Percentiles rank a stretch among this genome's conserved stretches.
These are phyloP conservation scores for Ramalina intermedia DNA, from an alignment of 495 filamentous ascomycete species.

Conservation along the genomic window DNA sequence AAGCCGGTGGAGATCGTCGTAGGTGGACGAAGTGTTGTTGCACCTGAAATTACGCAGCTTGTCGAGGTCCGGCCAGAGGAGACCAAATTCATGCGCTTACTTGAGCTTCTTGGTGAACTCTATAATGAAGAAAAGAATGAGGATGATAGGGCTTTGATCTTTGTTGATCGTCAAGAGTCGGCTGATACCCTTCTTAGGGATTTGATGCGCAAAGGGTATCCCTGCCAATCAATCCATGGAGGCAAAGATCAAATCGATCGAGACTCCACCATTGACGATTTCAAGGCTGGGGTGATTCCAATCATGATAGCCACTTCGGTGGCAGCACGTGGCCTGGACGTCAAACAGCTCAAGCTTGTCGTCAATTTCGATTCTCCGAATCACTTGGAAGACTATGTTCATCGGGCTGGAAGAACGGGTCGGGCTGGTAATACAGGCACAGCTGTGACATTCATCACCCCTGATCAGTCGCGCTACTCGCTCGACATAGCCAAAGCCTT, in stretches of 20 bases:
- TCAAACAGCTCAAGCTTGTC: constrained; percentile 91
- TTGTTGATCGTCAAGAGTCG: constrained; percentile 89
- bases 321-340: constrained; percentile 87
- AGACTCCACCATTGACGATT: constrained; percentile 86
- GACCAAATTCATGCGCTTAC: constrained; percentile 68
- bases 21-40: constrained; percentile 80
- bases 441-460: constrained; percentile 85
- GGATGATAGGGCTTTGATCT: constrained; percentile 77
- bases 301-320: constrained; percentile 92
- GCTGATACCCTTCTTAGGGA: constrained; percentile 74
- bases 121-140: constrained; percentile 66
- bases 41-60: constrained; percentile 86
- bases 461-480: constrained; percentile 81
- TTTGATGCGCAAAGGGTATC: constrained; percentile 77
- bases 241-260: constrained; percentile 93
- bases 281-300: constrained; percentile 81
- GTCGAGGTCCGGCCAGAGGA: constrained; percentile 78
- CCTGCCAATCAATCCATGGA: constrained; percentile 91
- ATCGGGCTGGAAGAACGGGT: constrained; percentile 87
- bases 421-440: constrained; percentile 90
- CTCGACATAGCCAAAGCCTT: constrained; percentile 85
- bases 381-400: constrained; percentile 96
- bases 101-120: constrained; percentile 77
- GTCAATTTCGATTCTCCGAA: constrained; percentile 96
- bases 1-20: constrained; percentile 85